Percentiles rank a stretch among this genome's conserved stretches.
Conservation (phyloP, 202 grass and related monocot species). For the Schoenoplectus tabernaemontani region DNA sequence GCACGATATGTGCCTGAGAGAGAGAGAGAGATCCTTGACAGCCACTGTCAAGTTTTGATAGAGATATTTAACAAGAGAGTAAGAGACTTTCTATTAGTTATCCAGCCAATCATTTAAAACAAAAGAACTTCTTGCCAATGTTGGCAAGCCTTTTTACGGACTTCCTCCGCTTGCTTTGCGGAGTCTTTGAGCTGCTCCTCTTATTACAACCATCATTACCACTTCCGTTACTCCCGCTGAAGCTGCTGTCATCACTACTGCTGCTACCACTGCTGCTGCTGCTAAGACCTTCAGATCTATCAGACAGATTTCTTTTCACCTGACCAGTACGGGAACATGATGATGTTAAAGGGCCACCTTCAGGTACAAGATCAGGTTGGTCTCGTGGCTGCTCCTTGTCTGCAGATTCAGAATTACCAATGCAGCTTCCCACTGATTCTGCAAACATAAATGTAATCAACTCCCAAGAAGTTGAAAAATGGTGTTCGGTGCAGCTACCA, state of each 20-base stretch:
- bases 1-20: too few species aligned
- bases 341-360: slow-evolving; percentile 2
- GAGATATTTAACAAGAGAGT: too few species aligned
- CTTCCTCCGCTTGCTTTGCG: not conserved
- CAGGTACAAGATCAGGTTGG: not conserved
- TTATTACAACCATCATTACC: not conserved
- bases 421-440: not conserved
- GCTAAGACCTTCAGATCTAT: not conserved
- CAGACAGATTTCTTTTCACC: slow-evolving; percentile 18
- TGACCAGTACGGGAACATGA: not conserved
- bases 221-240: not conserved
- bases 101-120: not conserved
- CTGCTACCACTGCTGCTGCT: not conserved
- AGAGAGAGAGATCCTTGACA: too few species aligned
- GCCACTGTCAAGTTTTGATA: too few species aligned
- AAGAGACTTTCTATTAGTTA: too few species aligned
- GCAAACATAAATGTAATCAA: not conserved
- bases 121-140: slow-evolving; percentile 15
- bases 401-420: not conserved
- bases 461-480: not conserved
- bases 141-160: not conserved
- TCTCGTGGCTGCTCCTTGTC: not conserved
- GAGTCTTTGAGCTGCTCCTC: not conserved
- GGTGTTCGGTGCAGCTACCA: not conserved
- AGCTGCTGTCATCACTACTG: not conserved